A percentile compares a stretch with the other conserved stretches of the same genome.
phyloP scores from a whole-genome alignment of 768 basidiomycete genomes.

The Inosperma sp. region DNA sequence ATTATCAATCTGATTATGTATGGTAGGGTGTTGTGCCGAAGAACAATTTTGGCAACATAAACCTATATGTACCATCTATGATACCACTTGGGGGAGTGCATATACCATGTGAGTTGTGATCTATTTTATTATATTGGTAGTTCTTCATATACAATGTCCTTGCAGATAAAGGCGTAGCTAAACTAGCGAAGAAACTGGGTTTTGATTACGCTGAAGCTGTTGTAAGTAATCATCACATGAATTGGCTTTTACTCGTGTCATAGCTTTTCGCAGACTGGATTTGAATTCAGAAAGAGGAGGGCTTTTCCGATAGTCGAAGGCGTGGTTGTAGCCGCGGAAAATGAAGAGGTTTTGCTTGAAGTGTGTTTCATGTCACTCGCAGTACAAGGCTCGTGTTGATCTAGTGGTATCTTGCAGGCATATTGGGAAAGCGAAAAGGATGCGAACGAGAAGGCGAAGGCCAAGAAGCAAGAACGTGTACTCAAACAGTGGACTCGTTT shows the following conservation, averaged over 20 bases:
- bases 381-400: too few relatives aligned
- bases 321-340: constrained; percentile 80
- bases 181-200: constrained; percentile 81
- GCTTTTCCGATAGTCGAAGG: constrained; percentile 84
- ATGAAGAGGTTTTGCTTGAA: constrained; percentile 69
- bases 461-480: constrained; percentile 72
- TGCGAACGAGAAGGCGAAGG: constrained; percentile 69
- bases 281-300: constrained; percentile 91
- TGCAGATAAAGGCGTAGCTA: constrained; percentile 79
- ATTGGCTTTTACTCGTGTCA: neutral
- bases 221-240: constrained; percentile 46
- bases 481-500: constrained; percentile 87
- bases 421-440: constrained; percentile 78
- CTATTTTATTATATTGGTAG: neutral
- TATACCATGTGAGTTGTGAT: constrained; percentile 71
- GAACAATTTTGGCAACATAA: constrained; percentile 96
- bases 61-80: constrained; percentile 94
- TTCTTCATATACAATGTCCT: constrained; percentile 8
- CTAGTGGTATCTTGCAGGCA: too few relatives aligned
- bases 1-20: neutral
- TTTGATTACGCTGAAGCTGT: constrained; percentile 95
- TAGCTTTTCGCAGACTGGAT: constrained; percentile 64
- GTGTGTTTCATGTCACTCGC: constrained; percentile 38
- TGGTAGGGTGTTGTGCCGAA: constrained; percentile 85
- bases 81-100: constrained; percentile 82